Percentiles rank a stretch among this genome's conserved stretches.
Evolutionary conservation across 805 yeast species (phyloP).

Genomic region (Barnettozyma botsteinii): DNA sequence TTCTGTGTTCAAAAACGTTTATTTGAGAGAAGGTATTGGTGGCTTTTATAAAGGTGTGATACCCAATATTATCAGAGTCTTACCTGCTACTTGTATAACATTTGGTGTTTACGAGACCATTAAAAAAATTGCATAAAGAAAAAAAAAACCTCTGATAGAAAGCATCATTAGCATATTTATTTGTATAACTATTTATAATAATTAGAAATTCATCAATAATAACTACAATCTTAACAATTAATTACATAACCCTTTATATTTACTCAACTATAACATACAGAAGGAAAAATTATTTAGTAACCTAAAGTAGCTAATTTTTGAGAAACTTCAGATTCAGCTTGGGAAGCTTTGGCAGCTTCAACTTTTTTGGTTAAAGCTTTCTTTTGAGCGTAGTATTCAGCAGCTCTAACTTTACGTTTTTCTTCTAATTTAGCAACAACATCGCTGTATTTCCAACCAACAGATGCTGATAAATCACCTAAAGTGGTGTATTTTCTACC

Average conservation of each 20-base stretch:
- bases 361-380: conserved; percentile 91
- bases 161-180: too few species aligned
- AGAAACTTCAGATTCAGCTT: conserved; percentile 87
- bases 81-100: conserved; percentile 92
- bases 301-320: conserved; percentile 95
- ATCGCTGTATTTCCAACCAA: conserved; percentile 99
- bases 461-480: conserved; percentile 92
- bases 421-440: conserved; percentile 97
- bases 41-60: conserved; percentile 83
- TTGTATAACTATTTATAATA: background rate
- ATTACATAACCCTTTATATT: conserved; percentile 14
- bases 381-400: conserved; percentile 99
- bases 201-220: background rate
- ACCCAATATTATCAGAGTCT: conserved; percentile 72
- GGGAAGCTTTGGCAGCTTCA: conserved; percentile 77
- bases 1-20: conserved; percentile 35
- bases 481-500: conserved; percentile 99
- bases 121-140: conserved; percentile 21
- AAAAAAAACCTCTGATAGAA: too few species aligned
- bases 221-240: background rate
- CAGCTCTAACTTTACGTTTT: conserved; percentile 98
- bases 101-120: conserved; percentile 76
- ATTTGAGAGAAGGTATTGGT: conserved; percentile 44
- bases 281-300: conserved; percentile 55
- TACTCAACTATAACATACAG: conserved; percentile 9